Base-by-base conservation (phyloP, 2,329 filamentous ascomycete genomes). In the Simplicillium aogashimaense region DNA sequence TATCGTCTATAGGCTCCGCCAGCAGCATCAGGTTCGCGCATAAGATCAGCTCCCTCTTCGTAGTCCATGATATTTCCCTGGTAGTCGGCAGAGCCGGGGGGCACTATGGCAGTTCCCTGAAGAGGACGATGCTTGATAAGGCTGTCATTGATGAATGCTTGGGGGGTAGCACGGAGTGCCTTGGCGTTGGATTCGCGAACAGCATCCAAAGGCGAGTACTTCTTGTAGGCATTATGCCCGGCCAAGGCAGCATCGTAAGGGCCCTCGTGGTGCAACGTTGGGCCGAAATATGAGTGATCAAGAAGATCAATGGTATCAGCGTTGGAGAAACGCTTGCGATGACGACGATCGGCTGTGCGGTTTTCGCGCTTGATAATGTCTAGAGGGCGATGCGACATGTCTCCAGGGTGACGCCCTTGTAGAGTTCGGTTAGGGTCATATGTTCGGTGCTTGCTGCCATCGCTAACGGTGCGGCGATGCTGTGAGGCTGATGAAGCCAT, bases 161-260 rank as follows among this genome's bases (percentile, higher is more conserved):
- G 63, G 0, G 90, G 89, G 0, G 89, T 95, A 1, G 90, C 90
- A 45, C 71, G 77, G 37, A 95, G 59, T 0, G 88, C 85, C 57
- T 87, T 84, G 40, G 71, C 67, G 60, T 92, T 95, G 33, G 78
- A 80, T 3, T 76, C 70, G 41, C 69, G 67, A 5, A 94, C 74
- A 2, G 89, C 90, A 20, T 83, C 86, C 7, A 95, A 64, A 0
- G 90, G 89, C 3, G 85, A 81, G 43, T 67, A 68, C 47, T 60
- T 61, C 50, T 66, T 70, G 51, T 78, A 69, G 4, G 64, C 69
- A 62, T 95, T 95, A 36, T 86, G 75, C 11, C 83, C 76, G 2
- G 82, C 68, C 39, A 86, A 70, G 2, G 86, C 83, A 9, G 89
- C 86, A 56, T 97, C 90, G 51, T 85, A 97, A 0, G 90, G 90